Evolutionary conservation across 2,329 filamentous ascomycete species (phyloP), one percentile per base, ranked within the genome.

Genomic region (Hymenoscyphus fructigenus): DNA sequence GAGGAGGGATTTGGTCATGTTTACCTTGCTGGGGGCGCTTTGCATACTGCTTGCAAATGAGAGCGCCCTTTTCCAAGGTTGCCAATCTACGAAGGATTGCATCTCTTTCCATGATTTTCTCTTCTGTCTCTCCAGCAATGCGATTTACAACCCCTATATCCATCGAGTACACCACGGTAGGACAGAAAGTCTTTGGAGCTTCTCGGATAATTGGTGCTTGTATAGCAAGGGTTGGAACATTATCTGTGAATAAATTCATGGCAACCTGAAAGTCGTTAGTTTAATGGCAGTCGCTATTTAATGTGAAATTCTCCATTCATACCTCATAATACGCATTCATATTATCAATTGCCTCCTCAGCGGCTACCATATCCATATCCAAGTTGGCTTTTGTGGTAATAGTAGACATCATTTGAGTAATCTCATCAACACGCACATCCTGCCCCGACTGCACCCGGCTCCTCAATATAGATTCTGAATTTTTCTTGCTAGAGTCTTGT

Each of bases 311-410:
- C 15, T 17, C 28, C 55, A 34, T 57, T n/a, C 53, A 28, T 65
- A 71, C 69, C 63, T 69, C 60, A 50, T 71, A 71, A 62, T 64
- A 71, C 10, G 67, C 62, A 58, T 67, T 67, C 68, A 71, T 68
- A 12, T 69, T 66, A 50, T 70, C 67, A 50, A 65, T 68, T 29
- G 68, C 67, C 26, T 69, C 67, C 55, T 69, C 68, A 17, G 68
- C 68, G 12, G 68, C 66, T 15, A 66, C 17, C 64, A 68, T 65
- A 57, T 70, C 68, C 62, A 70, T 67, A 47, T 68, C 64, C 38
- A 53, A 15, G 29, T 62, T 41, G 5, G 28, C 7, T 50, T 62
- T 63, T 57, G 50, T 53, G 50, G 32, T 57, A 10, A 64, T 55
- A 53, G 34, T 36, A 36, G 34, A 36, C 34, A 36, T 3, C 34